Evolutionary conservation across 257 asterid species (phyloP).

Genomic region (Phtheirospermum japonicum): DNA sequence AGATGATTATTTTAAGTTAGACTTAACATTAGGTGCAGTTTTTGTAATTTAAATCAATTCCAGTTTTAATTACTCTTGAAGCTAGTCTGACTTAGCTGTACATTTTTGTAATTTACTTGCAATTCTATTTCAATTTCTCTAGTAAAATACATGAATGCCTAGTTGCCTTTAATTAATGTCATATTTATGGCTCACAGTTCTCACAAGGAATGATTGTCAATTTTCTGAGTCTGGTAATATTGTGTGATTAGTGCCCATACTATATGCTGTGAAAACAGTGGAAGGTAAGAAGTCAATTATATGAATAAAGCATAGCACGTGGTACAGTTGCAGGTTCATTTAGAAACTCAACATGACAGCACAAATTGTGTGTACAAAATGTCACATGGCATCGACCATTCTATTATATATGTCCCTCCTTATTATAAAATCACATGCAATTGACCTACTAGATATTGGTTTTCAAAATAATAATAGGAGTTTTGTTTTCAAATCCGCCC

Average conservation of each 20-base stretch:
- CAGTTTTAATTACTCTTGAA: too few relatives aligned
- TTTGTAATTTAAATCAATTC: too few relatives aligned
- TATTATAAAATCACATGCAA: not conserved
- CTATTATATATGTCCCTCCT: not conserved
- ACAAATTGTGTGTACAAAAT: not conserved
- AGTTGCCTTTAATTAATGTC: not conserved
- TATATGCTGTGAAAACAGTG: not conserved
- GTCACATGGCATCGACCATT: not conserved
- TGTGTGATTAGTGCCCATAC: conserved; percentile 2
- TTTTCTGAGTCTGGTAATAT: too few relatives aligned
- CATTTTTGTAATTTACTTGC: too few relatives aligned
- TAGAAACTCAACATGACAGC: conserved; percentile 25
- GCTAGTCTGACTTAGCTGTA: too few relatives aligned
- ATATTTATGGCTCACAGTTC: not conserved
- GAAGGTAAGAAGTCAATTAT: conserved; percentile 26
- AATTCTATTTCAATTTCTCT: too few relatives aligned
- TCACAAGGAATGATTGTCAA: not conserved
- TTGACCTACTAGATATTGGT: not conserved
- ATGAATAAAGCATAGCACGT: conserved; percentile 32
- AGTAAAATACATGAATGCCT: not conserved
- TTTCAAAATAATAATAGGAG: not conserved
- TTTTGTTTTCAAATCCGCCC: too few relatives aligned
- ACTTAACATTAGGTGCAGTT: too few relatives aligned
- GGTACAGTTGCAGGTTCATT: conserved; percentile 36
- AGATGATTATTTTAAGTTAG: too few relatives aligned